Conservation (phyloP, 2,329 filamentous ascomycete species). For the Plectosphaerella cucumerina region DNA sequence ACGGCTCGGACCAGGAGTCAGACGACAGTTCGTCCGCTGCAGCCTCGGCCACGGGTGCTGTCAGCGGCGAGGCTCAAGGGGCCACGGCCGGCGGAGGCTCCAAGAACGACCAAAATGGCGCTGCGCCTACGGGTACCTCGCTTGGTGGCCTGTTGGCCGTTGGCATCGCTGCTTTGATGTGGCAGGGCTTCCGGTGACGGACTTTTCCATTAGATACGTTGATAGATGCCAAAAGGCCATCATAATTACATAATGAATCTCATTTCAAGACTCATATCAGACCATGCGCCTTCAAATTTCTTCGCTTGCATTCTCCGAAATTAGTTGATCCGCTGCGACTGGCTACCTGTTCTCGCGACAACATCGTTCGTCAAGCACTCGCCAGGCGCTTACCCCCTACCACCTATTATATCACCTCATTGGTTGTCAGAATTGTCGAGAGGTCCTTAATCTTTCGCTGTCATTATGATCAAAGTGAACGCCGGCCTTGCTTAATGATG, state of each 20-base stretch:
- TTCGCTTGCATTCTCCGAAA: no score
- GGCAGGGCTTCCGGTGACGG: constrained; percentile 2
- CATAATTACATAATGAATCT: neutral
- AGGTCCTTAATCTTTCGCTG: no score
- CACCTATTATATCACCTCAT: no score
- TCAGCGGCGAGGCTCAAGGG: neutral
- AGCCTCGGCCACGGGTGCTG: neutral
- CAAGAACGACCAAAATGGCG: constrained; percentile 11
- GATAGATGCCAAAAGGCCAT: neutral
- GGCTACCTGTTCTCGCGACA: no score
- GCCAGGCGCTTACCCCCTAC: no score
- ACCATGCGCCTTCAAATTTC: no score
- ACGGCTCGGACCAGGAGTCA: constrained; percentile 1
- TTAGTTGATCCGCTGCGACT: no score
- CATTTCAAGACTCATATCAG: no score
- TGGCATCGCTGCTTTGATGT: constrained; percentile 14
- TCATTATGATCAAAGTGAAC: no score
- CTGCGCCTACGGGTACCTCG: constrained; percentile 13
- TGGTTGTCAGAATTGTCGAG: no score
- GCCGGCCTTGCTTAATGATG: no score
- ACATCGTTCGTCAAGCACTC: no score
- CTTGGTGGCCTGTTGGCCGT: constrained; percentile 13
- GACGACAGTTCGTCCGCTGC: neutral
- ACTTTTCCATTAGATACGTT: neutral
- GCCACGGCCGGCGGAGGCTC: constrained; percentile 2